Percentiles rank a stretch among this genome's conserved stretches.
These are phyloP conservation scores for Pleurotus giganteus DNA, from an alignment of 768 basidiomycete species.

Conservation along the genomic window DNA sequence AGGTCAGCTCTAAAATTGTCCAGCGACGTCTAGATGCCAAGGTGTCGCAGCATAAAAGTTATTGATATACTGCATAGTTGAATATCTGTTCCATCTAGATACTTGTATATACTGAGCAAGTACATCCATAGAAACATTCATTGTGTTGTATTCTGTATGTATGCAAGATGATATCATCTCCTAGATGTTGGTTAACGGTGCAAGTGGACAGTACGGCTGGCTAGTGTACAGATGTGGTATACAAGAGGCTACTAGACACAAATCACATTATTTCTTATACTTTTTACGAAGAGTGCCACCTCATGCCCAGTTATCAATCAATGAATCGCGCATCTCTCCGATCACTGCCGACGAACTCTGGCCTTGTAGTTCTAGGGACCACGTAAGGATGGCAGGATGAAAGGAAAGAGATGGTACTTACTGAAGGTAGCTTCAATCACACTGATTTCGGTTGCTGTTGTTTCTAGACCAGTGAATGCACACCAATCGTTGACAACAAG, in stretches of 20 bases:
- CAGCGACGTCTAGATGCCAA: background rate
- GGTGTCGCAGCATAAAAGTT: too few relatives aligned
- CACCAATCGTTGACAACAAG: constrained; percentile 99
- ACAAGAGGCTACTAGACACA: constrained; percentile 1
- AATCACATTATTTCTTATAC: background rate
- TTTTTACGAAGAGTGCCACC: background rate
- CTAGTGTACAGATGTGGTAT: background rate
- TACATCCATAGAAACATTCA: background rate
- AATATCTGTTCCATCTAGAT: too few relatives aligned
- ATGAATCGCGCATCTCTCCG: constrained; percentile 86
- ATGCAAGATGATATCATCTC: too few relatives aligned
- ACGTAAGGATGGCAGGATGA: constrained; percentile 8
- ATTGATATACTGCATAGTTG: too few relatives aligned
- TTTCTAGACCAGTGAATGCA: constrained; percentile 98
- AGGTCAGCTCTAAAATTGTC: background rate
- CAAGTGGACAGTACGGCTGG: too few relatives aligned
- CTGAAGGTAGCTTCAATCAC: constrained; percentile 98
- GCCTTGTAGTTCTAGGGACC: constrained; percentile 73
- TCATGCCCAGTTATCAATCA: constrained; percentile 93
- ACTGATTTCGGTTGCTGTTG: constrained; percentile 98
- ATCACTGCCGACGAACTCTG: constrained; percentile 80
- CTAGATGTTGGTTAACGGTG: too few relatives aligned
- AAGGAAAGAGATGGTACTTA: constrained; percentile 39
- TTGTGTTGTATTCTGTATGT: too few relatives aligned
- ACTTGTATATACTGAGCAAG: too few relatives aligned